A percentile compares a stretch with the other conserved stretches of the same genome.
phyloP scores from a whole-genome alignment of 352 stramenopile genomes.

The Phytophthora ramorum region DNA sequence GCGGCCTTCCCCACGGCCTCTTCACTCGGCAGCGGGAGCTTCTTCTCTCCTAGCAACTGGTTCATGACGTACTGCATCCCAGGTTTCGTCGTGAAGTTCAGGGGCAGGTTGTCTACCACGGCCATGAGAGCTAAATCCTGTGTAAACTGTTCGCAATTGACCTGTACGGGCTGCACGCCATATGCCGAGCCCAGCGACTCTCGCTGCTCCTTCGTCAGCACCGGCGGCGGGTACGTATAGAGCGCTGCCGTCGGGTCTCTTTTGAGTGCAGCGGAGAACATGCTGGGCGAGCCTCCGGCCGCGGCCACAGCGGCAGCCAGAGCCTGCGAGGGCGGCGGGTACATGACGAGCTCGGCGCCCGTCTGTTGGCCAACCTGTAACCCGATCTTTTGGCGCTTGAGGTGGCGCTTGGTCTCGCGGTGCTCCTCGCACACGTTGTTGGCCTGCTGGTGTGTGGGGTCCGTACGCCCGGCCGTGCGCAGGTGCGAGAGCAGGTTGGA shows the following conservation, averaged over 20 bases:
- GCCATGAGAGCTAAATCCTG: slow-evolving; percentile 81
- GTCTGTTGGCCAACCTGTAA: slow-evolving; percentile 33
- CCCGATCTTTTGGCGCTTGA: slow-evolving; percentile 80
- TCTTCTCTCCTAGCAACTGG: slow-evolving; percentile 78
- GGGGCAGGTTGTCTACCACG: slow-evolving; percentile 75
- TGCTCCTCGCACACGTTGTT: slow-evolving; percentile 82
- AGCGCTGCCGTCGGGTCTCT: slow-evolving; percentile 22
- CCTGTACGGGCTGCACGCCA: slow-evolving; percentile 29
- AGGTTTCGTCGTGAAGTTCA: slow-evolving; percentile 61
- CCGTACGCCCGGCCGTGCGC: slow-evolving; percentile 74
- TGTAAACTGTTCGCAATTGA: slow-evolving; percentile 69
- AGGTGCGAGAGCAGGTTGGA: slow-evolving; percentile 84
- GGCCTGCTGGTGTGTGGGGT: slow-evolving; percentile 75
- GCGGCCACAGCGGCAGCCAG: slow-evolving; percentile 52
- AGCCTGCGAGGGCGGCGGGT: slow-evolving; percentile 44
- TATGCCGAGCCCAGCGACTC: slow-evolving; percentile 31
- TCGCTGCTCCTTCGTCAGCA: slow-evolving; percentile 59
- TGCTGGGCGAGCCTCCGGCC: slow-evolving; percentile 40
- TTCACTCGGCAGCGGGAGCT: slow-evolving; percentile 58
- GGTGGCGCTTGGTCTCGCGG: slow-evolving; percentile 78
- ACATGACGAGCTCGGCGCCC: slow-evolving; percentile 54
- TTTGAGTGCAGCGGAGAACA: slow-evolving; percentile 40
- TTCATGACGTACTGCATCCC: slow-evolving; percentile 78
- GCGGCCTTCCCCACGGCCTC: slow-evolving; percentile 69
- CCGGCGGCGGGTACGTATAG: slow-evolving; percentile 27